These are phyloP conservation scores for Larix kaempferi DNA, from an alignment of 75 land plant genomes.

Conservation along the genomic window DNA sequence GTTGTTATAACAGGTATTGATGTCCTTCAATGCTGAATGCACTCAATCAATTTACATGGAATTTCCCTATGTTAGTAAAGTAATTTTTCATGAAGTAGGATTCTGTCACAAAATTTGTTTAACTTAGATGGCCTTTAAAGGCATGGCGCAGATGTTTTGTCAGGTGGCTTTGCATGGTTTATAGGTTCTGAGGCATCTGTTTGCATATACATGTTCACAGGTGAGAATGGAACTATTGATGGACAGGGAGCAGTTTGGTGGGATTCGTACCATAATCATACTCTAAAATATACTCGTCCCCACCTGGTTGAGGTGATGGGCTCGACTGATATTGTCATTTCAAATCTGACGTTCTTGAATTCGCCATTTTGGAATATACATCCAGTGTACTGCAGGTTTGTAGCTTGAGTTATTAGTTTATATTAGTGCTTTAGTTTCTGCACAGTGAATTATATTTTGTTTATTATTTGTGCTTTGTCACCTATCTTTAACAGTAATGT, in stretches of 20 bases:
- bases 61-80: too few species aligned
- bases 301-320: slow-evolving; percentile 69
- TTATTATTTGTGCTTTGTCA: background rate
- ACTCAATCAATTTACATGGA: too few species aligned
- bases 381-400: slow-evolving; percentile 88
- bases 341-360: slow-evolving; percentile 62
- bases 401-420: background rate
- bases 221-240: slow-evolving; percentile 80
- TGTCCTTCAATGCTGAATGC: too few species aligned
- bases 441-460: background rate
- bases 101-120: too few species aligned
- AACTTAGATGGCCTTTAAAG: too few species aligned
- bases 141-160: too few species aligned
- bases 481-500: background rate
- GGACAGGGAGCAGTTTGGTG: slow-evolving; percentile 90
- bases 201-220: slow-evolving; percentile 15
- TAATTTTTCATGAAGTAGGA: too few species aligned
- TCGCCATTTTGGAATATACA: slow-evolving; percentile 91
- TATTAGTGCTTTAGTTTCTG: too few species aligned
- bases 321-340: slow-evolving; percentile 57
- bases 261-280: slow-evolving; percentile 39
- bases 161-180: too few species aligned
- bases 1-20: slow-evolving; percentile 72
- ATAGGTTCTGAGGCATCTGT: too few species aligned
- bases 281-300: slow-evolving; percentile 66